Evolutionary conservation across 73 alveolate species (phyloP).

Genomic region (Urostyla sp.): DNA sequence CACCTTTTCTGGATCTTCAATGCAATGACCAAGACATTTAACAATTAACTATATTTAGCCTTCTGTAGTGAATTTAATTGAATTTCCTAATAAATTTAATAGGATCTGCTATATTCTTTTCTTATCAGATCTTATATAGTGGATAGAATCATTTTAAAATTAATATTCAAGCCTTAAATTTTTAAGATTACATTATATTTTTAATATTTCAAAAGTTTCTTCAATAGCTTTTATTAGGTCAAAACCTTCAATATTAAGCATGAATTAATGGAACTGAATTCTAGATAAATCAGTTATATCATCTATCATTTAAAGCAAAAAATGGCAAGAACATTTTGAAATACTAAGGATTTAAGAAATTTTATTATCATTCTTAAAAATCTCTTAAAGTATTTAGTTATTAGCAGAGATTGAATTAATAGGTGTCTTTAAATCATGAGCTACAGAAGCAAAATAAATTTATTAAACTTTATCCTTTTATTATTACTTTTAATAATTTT

Average conservation of each 20-base stretch:
- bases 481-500: too few relatives aligned
- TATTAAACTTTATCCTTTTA: too few relatives aligned
- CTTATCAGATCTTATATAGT: constrained; percentile 32
- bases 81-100: constrained; percentile 65
- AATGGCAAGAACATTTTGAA: background rate
- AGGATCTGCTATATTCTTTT: constrained; percentile 59
- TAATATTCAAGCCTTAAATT: background rate
- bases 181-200: constrained; percentile 12
- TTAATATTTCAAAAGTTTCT: constrained; percentile 34
- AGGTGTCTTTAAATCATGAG: too few relatives aligned
- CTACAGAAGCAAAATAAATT: background rate
- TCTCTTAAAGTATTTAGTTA: too few relatives aligned
- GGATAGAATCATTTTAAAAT: background rate
- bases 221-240: constrained; percentile 8
- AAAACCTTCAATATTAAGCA: constrained; percentile 1
- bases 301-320: constrained; percentile 6
- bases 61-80: constrained; percentile 58
- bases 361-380: too few relatives aligned
- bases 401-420: too few relatives aligned
- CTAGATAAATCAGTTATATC: constrained; percentile 57
- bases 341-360: background rate
- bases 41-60: constrained; percentile 46
- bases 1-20: too few relatives aligned
- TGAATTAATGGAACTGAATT: constrained; percentile 40
- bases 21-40: background rate